Conservation (phyloP, 345 rosid genomes). For the Crucihimalaya himalaica region DNA sequence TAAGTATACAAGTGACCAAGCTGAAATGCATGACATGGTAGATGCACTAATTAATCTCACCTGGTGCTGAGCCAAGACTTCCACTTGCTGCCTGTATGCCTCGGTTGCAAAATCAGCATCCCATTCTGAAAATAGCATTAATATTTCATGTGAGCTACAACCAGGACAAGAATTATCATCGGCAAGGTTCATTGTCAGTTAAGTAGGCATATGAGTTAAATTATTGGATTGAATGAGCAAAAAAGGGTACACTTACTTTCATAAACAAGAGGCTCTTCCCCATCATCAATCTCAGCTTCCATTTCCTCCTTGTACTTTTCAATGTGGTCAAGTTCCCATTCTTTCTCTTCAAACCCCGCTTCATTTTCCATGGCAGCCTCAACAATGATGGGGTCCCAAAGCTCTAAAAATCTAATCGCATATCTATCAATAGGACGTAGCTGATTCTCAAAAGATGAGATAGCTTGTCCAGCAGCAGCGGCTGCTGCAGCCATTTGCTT, state of each 20-base stretch:
- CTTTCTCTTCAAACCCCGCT: conserved; percentile 76
- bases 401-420: conserved; percentile 80
- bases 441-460: conserved; percentile 81
- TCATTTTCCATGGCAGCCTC: conserved; percentile 73
- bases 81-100: conserved; percentile 99
- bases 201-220: conserved; percentile 15
- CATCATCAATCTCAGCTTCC: conserved; percentile 99
- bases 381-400: conserved; percentile 94
- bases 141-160: conserved; percentile 29
- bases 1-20: conserved; percentile 15
- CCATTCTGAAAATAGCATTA: conserved; percentile 63
- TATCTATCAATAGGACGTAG: conserved; percentile 95
- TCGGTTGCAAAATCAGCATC: conserved; percentile 99
- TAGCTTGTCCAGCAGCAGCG: conserved; percentile 87
- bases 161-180: conserved; percentile 1
- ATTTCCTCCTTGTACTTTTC: conserved; percentile 96
- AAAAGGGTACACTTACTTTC: conserved; percentile 68
- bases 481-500: conserved; percentile 96
- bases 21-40: conserved; percentile 18
- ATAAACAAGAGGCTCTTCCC: conserved; percentile 94
- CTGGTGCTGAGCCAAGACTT: conserved; percentile 91
- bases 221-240: conserved; percentile 19
- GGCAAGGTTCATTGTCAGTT: background rate
- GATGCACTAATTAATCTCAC: conserved; percentile 46
- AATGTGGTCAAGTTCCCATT: conserved; percentile 97